phyloP scores from a whole-genome alignment of 345 rosid species.

The Eucalyptus microcorys region DNA sequence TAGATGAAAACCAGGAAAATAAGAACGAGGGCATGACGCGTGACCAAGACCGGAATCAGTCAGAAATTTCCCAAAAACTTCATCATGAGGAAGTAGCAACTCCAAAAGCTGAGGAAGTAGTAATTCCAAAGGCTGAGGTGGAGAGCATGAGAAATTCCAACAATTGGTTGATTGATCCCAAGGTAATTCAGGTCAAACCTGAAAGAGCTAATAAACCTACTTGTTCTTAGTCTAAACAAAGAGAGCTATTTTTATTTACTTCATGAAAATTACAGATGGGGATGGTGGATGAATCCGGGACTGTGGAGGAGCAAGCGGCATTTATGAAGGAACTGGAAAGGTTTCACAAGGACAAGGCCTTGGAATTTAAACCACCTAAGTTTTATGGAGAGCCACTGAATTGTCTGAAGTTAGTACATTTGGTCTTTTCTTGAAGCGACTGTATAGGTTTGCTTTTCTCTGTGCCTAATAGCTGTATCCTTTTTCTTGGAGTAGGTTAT shows the following conservation, averaged over 20 bases:
- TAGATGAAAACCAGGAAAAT: constrained; percentile 3
- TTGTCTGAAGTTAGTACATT: constrained; percentile 55
- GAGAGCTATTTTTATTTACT: background rate
- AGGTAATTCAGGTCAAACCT: constrained; percentile 19
- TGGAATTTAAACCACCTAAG: constrained; percentile 73
- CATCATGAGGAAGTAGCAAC: constrained; percentile 2
- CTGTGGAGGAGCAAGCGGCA: constrained; percentile 46
- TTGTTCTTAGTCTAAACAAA: background rate
- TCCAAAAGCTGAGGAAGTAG: constrained; percentile 12
- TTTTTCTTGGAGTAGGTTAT: constrained; percentile 36
- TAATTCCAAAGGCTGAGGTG: constrained; percentile 13
- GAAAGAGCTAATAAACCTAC: background rate
- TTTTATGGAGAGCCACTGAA: constrained; percentile 72
- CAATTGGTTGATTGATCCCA: constrained; percentile 46
- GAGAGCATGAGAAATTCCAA: constrained; percentile 28
- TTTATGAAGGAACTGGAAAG: constrained; percentile 68
- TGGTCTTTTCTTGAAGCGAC: background rate
- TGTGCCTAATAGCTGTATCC: background rate
- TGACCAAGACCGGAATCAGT: background rate
- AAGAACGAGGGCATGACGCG: constrained; percentile 1
- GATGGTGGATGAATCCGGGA: constrained; percentile 46
- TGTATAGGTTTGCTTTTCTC: background rate
- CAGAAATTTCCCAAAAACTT: background rate
- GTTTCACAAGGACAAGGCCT: constrained; percentile 35
- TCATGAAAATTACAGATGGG: constrained; percentile 29